Evolutionary conservation across 495 filamentous ascomycete species (phyloP), one percentile per base, ranked within the genome.

Genomic region (Amniculicola lignicola): DNA sequence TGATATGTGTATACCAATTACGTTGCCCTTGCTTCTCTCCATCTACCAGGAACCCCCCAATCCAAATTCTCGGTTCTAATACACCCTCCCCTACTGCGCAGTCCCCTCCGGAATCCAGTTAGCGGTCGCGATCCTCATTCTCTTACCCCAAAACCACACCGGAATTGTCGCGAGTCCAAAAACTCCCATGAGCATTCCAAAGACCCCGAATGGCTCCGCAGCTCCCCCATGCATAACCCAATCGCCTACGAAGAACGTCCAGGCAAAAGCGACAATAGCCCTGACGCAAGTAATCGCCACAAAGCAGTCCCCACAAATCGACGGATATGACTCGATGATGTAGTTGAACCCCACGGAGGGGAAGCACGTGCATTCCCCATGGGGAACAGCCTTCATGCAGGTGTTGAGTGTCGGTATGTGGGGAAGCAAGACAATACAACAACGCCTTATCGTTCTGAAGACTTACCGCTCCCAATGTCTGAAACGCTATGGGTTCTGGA

Each of bases 181-280:
- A 7, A 69, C 19, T n/a, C 57, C 64, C 57, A 67, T 64, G 4
- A 69, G 42, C 64, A 69, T 67, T 22, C 64, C 64, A 52, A 67
- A 69, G 27, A 69, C 63, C 0, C 67, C 67, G 39, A 69, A 69
- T 11, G 67, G 67, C 46, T 63, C 51, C 4, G 64, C 64, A 1
- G 61, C 41, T 11, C 67, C 67, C 5, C 25, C 28, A 1, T 41
- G 6, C 1, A 24, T 46, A 3, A 63, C 46, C 67, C 67, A 69
- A 24, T 47, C 35, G 2, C 58, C 59, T 2, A 57, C 58, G 36
- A 69, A 69, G 41, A 65, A 69, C 0, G 64, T 69, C 64, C 64
- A 69, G 19, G 58, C 57, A 41, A 69, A 69, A 7, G 58, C 55
- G 14, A 69, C 54, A n/a, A 69, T 56, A 15, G 64, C 57, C 12